Base-by-base conservation (phyloP, 2,329 filamentous ascomycete genomes). In the Thelonectria olida region DNA sequence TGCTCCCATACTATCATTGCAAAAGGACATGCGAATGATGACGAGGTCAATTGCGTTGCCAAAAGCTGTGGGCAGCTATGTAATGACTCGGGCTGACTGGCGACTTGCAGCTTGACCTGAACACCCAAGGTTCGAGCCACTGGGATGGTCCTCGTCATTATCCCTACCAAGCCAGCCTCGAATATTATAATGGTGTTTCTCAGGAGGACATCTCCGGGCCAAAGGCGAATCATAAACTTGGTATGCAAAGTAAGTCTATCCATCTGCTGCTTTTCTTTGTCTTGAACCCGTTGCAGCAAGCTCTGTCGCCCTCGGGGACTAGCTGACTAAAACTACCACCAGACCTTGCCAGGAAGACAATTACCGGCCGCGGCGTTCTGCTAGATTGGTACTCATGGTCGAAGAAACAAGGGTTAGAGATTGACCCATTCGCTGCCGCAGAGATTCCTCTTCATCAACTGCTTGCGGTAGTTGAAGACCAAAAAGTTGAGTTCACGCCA, bases 61-160 rank as follows among this genome's bases (percentile, higher is more conserved):
- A n/a, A n/a, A n/a, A n/a, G n/a, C n/a, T n/a, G n/a, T n/a, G n/a
- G n/a, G n/a, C n/a, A n/a, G n/a, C n/a, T n/a, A n/a, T n/a, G n/a
- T n/a, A n/a, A n/a, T n/a, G n/a, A n/a, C n/a, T n/a, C n/a, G n/a
- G n/a, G n/a, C n/a, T n/a, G n/a, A n/a, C n/a, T n/a, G n/a, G n/a
- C 10, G 51, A 54, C 6, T 39, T 45, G 28, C 15, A 54, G 51
- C 19, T 54, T 0, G 41, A 54, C 10, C 36, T 54, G 5, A 54
- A 54, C 22, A 54, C 51, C 4, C 41, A 54, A 27, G 15, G 49
- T 9, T 52, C 49, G 10, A 54, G 41, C 12, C 41, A 54, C 10
- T 54, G 51, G 51, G 51, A 54, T 45, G 51, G 51, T 13, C 51
- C 15, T n/a, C 39, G 51, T 7, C 51, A 54, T 25, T 45, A 45